Conservation (phyloP, 495 filamentous ascomycete species). For the Delitschia confertaspora region DNA sequence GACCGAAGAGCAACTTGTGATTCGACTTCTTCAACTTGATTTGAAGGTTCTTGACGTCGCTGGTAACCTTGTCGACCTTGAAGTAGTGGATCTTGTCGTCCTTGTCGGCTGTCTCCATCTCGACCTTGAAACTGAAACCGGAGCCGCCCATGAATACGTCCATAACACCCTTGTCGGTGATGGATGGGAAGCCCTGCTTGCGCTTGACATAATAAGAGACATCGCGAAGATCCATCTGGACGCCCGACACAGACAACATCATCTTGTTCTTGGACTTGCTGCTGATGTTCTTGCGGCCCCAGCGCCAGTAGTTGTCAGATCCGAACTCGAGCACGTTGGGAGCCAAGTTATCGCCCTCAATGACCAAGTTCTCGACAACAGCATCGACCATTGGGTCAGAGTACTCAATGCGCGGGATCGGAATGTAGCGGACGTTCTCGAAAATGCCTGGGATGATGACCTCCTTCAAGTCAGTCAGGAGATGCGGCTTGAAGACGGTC, state of each 20-base stretch:
- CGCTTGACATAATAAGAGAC: conserved; percentile 92
- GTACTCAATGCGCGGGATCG: conserved; percentile 89
- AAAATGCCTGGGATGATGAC: conserved; percentile 80
- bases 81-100: conserved; percentile 74
- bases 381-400: conserved; percentile 77
- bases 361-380: conserved; percentile 83
- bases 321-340: conserved; percentile 88
- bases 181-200: conserved; percentile 88
- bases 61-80: conserved; percentile 83
- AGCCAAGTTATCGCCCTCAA: conserved; percentile 95
- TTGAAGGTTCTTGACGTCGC: conserved; percentile 73
- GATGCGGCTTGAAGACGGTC: conserved; percentile 79
- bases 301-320: conserved; percentile 91
- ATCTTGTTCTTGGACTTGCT: conserved; percentile 76
- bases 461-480: conserved; percentile 78
- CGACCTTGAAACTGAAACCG: conserved; percentile 87
- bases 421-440: conserved; percentile 83
- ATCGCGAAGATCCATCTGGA: conserved; percentile 80
- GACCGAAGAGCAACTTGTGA: conserved; percentile 79
- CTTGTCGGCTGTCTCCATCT: conserved; percentile 71
- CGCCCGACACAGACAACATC: conserved; percentile 75
- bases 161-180: conserved; percentile 82
- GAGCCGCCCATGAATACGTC: conserved; percentile 83
- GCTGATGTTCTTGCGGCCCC: conserved; percentile 75
- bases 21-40: conserved; percentile 91